These are phyloP conservation scores for Kregervanrija delftensis DNA, from an alignment of 805 yeast genomes.

Conservation along the genomic window DNA sequence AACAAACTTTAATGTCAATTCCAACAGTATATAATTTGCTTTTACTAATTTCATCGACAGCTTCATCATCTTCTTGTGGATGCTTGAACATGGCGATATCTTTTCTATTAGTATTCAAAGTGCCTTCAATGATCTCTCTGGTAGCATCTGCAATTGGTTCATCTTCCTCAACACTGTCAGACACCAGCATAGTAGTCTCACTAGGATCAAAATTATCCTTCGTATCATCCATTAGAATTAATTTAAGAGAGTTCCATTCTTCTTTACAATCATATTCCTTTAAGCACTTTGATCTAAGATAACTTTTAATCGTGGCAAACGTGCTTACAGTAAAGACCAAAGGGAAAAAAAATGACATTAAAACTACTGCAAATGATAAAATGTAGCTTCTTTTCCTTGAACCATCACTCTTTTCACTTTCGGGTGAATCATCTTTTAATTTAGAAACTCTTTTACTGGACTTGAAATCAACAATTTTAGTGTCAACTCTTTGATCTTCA, in stretches of 20 bases:
- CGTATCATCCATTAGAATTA: conserved; percentile 2
- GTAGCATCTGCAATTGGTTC: conserved; percentile 19
- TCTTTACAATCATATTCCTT: conserved; percentile 8
- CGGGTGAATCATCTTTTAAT: background rate
- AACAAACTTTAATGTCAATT: conserved; percentile 9
- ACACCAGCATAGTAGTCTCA: background rate
- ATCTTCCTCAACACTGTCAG: conserved; percentile 1
- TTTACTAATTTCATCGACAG: background rate
- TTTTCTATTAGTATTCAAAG: conserved; percentile 11
- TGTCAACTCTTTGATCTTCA: conserved; percentile 31
- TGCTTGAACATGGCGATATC: background rate
- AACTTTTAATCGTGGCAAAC: conserved; percentile 21
- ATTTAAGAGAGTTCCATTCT: conserved; percentile 6
- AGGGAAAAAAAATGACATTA: conserved; percentile 18
- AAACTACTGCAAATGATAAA: conserved; percentile 2
- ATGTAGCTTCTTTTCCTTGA: conserved; percentile 1
- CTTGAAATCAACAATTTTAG: conserved; percentile 47
- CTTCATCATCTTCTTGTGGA: background rate
- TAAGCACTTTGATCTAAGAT: conserved; percentile 11
- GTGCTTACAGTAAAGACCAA: conserved; percentile 17
- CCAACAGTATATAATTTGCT: conserved; percentile 5
- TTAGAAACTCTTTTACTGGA: conserved; percentile 18
- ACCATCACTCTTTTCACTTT: background rate
- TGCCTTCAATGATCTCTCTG: conserved; percentile 23
- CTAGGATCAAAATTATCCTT: background rate